Evolutionary conservation across 306 rosid genomes (phyloP).

Genomic region (Fagus crenata): DNA sequence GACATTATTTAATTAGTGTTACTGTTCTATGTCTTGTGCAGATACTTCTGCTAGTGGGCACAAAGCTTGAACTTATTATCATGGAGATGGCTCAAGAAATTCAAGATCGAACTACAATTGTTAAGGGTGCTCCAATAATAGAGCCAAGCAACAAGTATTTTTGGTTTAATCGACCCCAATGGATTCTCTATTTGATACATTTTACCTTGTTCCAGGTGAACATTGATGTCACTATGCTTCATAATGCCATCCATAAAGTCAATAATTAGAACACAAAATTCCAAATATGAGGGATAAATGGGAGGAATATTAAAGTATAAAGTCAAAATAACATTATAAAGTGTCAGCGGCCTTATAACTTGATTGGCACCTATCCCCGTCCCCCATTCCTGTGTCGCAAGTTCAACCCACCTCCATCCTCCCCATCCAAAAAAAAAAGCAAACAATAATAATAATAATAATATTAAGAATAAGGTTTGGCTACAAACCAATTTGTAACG

Average conservation of each 20-base stretch:
- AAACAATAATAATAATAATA: too few relatives aligned
- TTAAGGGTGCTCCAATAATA: constrained; percentile 57
- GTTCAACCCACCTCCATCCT: too few relatives aligned
- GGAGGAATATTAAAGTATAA: too few relatives aligned
- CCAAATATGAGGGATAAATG: too few relatives aligned
- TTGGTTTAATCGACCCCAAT: constrained; percentile 63
- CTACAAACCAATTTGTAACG: too few relatives aligned
- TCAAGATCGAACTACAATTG: constrained; percentile 54
- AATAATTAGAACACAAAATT: too few relatives aligned
- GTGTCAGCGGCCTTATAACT: too few relatives aligned
- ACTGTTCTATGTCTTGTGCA: constrained; percentile 13
- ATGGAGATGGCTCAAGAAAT: constrained; percentile 79
- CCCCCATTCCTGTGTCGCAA: too few relatives aligned
- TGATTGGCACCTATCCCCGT: too few relatives aligned
- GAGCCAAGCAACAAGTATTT: constrained; percentile 67
- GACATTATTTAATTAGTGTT: background rate
- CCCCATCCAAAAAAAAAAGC: too few relatives aligned
- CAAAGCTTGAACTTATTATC: constrained; percentile 57
- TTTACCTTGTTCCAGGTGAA: constrained; percentile 56
- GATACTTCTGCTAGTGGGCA: constrained; percentile 59
- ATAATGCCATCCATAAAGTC: background rate
- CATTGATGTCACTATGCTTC: background rate
- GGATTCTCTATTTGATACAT: constrained; percentile 60
- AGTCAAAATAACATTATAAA: too few relatives aligned
- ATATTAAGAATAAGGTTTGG: too few relatives aligned